Evolutionary conservation across 371 early-diverging fungal species (phyloP).

Genomic region (Coemansia sp.): DNA sequence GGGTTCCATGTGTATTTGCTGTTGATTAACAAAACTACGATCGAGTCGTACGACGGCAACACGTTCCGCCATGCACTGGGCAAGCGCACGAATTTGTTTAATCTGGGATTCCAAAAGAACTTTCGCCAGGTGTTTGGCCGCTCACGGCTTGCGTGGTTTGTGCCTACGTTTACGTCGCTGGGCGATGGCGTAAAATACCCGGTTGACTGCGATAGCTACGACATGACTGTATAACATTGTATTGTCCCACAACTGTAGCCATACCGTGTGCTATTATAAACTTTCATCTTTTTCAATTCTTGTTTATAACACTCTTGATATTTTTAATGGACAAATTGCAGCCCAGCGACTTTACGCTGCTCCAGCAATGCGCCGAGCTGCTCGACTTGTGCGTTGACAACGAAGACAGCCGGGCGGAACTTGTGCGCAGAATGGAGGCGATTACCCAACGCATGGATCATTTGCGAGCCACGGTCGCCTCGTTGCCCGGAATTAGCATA

Average conservation of each 20-base stretch:
- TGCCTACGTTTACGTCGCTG: slow-evolving; percentile 26
- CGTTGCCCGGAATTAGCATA: slow-evolving; percentile 45
- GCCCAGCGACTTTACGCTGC: slow-evolving; percentile 47
- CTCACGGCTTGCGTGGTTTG: slow-evolving; percentile 27
- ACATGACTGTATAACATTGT: slow-evolving; percentile 2
- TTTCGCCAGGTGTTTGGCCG: slow-evolving; percentile 43
- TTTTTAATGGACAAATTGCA: slow-evolving; percentile 36
- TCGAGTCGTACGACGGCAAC: slow-evolving; percentile 61
- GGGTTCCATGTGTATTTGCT: slow-evolving; percentile 81
- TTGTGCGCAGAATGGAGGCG: slow-evolving; percentile 41
- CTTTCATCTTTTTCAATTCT: too few species aligned
- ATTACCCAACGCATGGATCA: slow-evolving; percentile 35
- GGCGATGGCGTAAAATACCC: slow-evolving; percentile 50
- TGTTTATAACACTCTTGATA: not conserved
- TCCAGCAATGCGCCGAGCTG: slow-evolving; percentile 43
- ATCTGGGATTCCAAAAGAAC: slow-evolving; percentile 39
- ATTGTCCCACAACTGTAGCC: too few species aligned
- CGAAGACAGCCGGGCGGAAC: slow-evolving; percentile 41
- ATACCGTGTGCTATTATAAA: too few species aligned
- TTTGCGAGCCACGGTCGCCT: slow-evolving; percentile 27
- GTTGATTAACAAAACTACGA: slow-evolving; percentile 85
- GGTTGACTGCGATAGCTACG: slow-evolving; percentile 41
- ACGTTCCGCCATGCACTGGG: slow-evolving; percentile 6
- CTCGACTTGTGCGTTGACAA: slow-evolving; percentile 37
- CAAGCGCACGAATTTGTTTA: slow-evolving; percentile 41